Conservation (phyloP, 1,139 yeast species). For the Eremothecium sinecaudum region DNA sequence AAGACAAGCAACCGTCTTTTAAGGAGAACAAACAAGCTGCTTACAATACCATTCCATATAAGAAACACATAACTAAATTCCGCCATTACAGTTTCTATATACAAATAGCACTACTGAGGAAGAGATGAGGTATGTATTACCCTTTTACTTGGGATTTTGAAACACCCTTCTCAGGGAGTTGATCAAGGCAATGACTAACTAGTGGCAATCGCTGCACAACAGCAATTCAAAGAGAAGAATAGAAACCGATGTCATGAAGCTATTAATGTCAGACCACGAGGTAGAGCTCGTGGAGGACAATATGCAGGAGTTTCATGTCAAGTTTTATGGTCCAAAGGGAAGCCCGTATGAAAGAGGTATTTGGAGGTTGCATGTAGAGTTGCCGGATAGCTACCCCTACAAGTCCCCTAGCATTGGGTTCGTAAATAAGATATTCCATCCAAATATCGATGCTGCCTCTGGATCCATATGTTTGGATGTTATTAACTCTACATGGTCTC, state of each 20-base stretch:
- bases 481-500: slow-evolving; percentile 96
- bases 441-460: slow-evolving; percentile 81
- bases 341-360: slow-evolving; percentile 85
- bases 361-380: slow-evolving; percentile 88
- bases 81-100: no score
- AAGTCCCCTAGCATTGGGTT: slow-evolving; percentile 95
- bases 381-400: slow-evolving; percentile 93
- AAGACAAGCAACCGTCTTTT: no score
- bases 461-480: slow-evolving; percentile 96
- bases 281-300: slow-evolving; percentile 79
- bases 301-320: slow-evolving; percentile 83
- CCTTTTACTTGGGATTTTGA: no score
- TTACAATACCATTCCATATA: no score
- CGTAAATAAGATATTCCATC: slow-evolving; percentile 84
- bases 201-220: not conserved
- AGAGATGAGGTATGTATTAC: slow-evolving; percentile 1
- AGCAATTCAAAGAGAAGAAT: slow-evolving; percentile 73
- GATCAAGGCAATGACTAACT: slow-evolving; percentile 1
- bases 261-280: slow-evolving; percentile 88
- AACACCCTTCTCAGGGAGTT: no score
- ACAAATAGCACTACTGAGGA: not conserved
- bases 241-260: slow-evolving; percentile 93
- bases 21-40: no score
- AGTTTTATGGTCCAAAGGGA: slow-evolving; percentile 80
- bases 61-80: no score